Percentiles rank a stretch among this genome's conserved stretches.
Evolutionary conservation across 129 eudicot species (phyloP).

Genomic region (Solidago caesia): DNA sequence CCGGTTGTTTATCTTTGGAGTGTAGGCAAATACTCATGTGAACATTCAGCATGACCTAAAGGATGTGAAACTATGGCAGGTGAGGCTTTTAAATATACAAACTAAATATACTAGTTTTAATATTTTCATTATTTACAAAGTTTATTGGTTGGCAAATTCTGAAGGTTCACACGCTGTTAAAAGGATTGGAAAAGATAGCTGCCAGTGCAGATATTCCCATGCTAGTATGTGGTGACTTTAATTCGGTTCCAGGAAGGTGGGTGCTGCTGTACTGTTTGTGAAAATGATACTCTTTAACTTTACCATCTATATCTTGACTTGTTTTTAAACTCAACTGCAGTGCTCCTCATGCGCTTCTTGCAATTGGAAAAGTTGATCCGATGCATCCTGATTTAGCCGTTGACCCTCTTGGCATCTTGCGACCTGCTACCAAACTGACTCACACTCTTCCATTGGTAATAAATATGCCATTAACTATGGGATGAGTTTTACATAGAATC

Average conservation of each 20-base stretch:
- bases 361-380: conserved; percentile 81
- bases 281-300: conserved; percentile 1
- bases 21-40: conserved; percentile 92
- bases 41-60: conserved; percentile 85
- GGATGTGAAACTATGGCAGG: conserved; percentile 99
- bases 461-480: conserved; percentile 3
- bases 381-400: conserved; percentile 72
- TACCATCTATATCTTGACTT: conserved; percentile 4
- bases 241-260: conserved; percentile 54
- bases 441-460: conserved; percentile 81
- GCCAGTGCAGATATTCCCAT: conserved; percentile 56
- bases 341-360: conserved; percentile 87
- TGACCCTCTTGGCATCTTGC: conserved; percentile 72
- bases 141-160: conserved; percentile 10
- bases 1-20: neutral
- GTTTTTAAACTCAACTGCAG: conserved; percentile 35
- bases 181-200: conserved; percentile 58
- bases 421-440: conserved; percentile 56
- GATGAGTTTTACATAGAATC: neutral
- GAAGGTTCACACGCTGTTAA: conserved; percentile 54
- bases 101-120: neutral
- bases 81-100: conserved; percentile 16
- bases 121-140: conserved; percentile 1
- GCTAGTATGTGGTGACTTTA: conserved; percentile 56
- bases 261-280: neutral